Base-by-base conservation (phyloP, 345 rosid species). In the Syzygium jambos region DNA sequence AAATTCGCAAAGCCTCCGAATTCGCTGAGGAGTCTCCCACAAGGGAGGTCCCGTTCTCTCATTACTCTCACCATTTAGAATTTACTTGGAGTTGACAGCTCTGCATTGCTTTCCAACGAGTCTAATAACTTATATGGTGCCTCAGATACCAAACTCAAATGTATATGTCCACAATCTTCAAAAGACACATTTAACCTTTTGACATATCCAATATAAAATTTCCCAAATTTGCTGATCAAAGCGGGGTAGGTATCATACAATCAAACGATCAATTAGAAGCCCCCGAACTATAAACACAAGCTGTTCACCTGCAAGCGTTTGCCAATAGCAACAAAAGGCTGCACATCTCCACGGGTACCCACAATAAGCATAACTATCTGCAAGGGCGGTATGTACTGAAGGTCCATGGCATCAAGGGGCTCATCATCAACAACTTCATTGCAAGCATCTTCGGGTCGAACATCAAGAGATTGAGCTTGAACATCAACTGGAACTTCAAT, bases 331-430 rank as follows among this genome's bases (percentile, higher is more conserved):
- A 94, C 87, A 93, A 96, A 96, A 86, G 98, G 98, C 88, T 96
- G 98, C 90, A 96, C 98, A 91, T 96, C 98, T 51, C 98, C 98
- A 43, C 98, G 98, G 4, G 98, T 96, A 22, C 98, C 98, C 78
- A 94, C 98, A 88, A 92, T 94, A 7, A 93, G 94, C 90, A 93
- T 92, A 14, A 92, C 94, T 86, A 94, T 92, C 86, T 94, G 96
- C 93, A 96, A 86, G 55, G 99, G 99, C 30, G 94, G 98, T 86
- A 95, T 92, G 88, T 89, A 93, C 65, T 89, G 95, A 90, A 90
- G 86, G 80, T 94, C 98, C 54, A 90, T 89, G 30, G 91, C 93
- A 91, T 96, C 99, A 85, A 92, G 90, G 89, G 95, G 93, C 88
- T 95, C 98, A 85, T 93, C 95, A 86, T 88, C 91, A 77, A 78